Evolutionary conservation across 257 asterid genomes (phyloP).

Genomic region (Ballota nigra): DNA sequence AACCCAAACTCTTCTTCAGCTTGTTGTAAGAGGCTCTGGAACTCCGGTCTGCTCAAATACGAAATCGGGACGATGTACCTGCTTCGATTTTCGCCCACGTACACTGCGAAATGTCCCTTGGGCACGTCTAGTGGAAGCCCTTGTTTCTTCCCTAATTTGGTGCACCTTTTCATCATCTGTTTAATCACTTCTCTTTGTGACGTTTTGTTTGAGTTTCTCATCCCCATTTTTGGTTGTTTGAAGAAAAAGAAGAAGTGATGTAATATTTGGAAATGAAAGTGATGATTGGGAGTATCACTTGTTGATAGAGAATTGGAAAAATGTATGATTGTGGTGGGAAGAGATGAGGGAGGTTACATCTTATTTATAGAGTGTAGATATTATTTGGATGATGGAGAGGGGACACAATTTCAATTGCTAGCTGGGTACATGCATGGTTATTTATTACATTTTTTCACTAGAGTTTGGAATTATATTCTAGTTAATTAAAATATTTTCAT

Average conservation of each 20-base stretch:
- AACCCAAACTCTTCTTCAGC: conserved; percentile 65
- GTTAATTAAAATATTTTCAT: no score
- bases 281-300: not conserved
- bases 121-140: conserved; percentile 51
- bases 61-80: conserved; percentile 32
- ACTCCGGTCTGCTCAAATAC: conserved; percentile 32
- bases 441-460: no score
- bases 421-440: no score
- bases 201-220: conserved; percentile 8
- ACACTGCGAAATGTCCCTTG: conserved; percentile 54
- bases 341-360: no score
- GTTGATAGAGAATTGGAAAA: no score
- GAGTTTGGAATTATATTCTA: no score
- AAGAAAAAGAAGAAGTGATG: conserved; percentile 39
- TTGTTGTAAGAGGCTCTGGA: conserved; percentile 36
- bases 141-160: conserved; percentile 38
- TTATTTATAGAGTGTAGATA: no score
- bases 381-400: no score
- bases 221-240: not conserved
- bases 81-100: conserved; percentile 48
- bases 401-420: no score
- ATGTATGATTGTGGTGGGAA: no score
- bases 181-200: conserved; percentile 46
- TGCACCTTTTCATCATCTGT: conserved; percentile 51
- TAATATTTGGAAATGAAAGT: no score